Evolutionary conservation across 1,284 basidiomycete genomes (phyloP).

Genomic region (Moesziomyces sp.): DNA sequence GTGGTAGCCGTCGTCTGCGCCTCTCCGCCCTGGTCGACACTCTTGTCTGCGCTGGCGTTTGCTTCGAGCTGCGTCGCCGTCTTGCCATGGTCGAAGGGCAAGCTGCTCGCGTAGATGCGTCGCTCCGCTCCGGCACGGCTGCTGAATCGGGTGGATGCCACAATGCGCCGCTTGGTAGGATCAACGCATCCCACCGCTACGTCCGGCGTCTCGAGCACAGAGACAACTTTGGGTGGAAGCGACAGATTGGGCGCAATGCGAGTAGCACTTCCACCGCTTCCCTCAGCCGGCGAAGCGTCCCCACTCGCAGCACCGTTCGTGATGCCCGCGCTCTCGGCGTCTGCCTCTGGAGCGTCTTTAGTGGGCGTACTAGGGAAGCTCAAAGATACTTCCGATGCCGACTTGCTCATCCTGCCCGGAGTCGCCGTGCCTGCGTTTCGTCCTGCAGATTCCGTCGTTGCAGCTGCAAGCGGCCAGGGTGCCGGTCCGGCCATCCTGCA

Average conservation of each 20-base stretch:
- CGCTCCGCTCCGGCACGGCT: constrained; percentile 81
- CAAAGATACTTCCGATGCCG: constrained; percentile 25
- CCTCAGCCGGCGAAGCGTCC: not conserved
- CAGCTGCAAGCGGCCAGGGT: constrained; percentile 34
- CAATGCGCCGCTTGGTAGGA: constrained; percentile 74
- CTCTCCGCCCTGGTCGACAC: not conserved
- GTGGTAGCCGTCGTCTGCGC: no score
- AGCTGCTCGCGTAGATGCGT: constrained; percentile 62
- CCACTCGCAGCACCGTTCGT: not conserved
- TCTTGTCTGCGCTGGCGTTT: not conserved
- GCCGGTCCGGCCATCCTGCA: constrained; percentile 25
- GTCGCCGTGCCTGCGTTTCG: constrained; percentile 7
- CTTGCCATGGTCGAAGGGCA: constrained; percentile 42
- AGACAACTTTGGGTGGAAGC: constrained; percentile 47
- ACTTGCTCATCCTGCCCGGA: constrained; percentile 15
- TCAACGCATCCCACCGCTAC: constrained; percentile 56
- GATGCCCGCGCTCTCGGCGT: constrained; percentile 5
- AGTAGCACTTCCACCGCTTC: constrained; percentile 7
- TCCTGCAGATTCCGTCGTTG: constrained; percentile 6
- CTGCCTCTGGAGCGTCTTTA: constrained; percentile 6
- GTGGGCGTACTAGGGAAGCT: constrained; percentile 28
- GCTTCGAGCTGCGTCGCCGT: constrained; percentile 28
- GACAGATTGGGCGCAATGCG: constrained; percentile 57
- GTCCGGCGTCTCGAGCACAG: constrained; percentile 54
- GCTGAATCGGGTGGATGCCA: constrained; percentile 85